A percentile compares a stretch with the other conserved stretches of the same genome.
These are phyloP conservation scores for Huiozyma sinensis DNA, from an alignment of 805 yeast genomes.

Conservation along the genomic window DNA sequence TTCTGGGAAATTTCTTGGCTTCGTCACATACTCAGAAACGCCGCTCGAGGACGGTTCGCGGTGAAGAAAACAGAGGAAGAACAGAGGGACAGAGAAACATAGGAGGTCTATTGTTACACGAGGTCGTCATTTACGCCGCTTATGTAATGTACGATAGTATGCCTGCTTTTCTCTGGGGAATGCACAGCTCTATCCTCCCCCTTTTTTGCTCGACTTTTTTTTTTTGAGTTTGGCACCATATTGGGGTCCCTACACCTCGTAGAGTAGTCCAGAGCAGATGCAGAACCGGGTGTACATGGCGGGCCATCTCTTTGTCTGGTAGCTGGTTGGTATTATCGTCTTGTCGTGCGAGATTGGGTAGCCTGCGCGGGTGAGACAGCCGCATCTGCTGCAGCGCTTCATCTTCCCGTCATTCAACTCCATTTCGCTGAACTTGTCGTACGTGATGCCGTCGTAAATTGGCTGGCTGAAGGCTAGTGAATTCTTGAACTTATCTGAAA, in stretches of 20 bases:
- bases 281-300: slow-evolving; percentile 27
- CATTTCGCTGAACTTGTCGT: slow-evolving; percentile 16
- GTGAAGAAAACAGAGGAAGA: too few relatives aligned
- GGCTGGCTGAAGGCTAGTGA: slow-evolving; percentile 30
- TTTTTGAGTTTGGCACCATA: too few relatives aligned
- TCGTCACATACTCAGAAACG: too few relatives aligned
- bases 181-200: too few relatives aligned
- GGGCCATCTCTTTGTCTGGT: slow-evolving; percentile 29
- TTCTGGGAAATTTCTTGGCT: too few relatives aligned
- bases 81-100: too few relatives aligned
- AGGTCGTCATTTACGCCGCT: too few relatives aligned
- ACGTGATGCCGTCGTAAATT: slow-evolving; percentile 25
- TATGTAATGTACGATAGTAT: too few relatives aligned
- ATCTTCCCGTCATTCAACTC: slow-evolving; percentile 19
- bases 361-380: slow-evolving; percentile 33
- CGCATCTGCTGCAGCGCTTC: slow-evolving; percentile 46
- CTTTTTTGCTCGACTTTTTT: too few relatives aligned
- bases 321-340: slow-evolving; percentile 26
- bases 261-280: slow-evolving; percentile 28
- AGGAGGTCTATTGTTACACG: too few relatives aligned
- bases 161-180: too few relatives aligned
- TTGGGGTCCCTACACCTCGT: slow-evolving; percentile 11
- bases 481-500: slow-evolving; percentile 20
- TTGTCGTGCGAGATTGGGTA: slow-evolving; percentile 24
- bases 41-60: too few relatives aligned